phyloP scores from a whole-genome alignment of 306 rosid species.

The Vicia villosa region DNA sequence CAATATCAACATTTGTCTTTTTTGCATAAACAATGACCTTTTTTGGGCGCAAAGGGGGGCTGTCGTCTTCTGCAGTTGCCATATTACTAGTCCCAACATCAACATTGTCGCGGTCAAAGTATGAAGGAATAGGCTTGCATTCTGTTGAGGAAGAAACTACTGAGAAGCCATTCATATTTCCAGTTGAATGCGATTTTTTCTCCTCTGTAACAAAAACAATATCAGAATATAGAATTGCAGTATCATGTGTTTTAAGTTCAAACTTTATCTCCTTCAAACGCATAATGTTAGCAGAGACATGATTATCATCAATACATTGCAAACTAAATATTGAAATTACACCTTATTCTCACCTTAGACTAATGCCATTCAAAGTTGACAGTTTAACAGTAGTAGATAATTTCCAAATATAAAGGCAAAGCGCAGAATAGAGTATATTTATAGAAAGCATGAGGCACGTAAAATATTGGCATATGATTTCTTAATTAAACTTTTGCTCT shows the following conservation, averaged over 20 bases:
- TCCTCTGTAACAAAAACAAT: conserved; percentile 5
- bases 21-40: conserved; percentile 46
- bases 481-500: too few species aligned
- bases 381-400: background rate
- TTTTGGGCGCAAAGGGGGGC: background rate
- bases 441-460: too few species aligned
- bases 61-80: background rate
- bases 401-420: background rate
- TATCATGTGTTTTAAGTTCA: background rate
- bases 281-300: background rate
- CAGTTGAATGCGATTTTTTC: conserved; percentile 28
- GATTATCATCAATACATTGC: conserved; percentile 5
- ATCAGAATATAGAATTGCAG: conserved; percentile 34
- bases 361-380: background rate
- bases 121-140: conserved; percentile 13
- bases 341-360: background rate
- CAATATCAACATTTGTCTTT: conserved; percentile 34
- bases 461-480: too few species aligned
- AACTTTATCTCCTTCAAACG: conserved; percentile 14
- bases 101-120: conserved; percentile 24
- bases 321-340: background rate
- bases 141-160: conserved; percentile 12
- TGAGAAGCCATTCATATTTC: conserved; percentile 15
- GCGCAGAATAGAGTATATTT: too few species aligned
- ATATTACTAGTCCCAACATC: conserved; percentile 18